These are phyloP conservation scores for Penstemon barbatus DNA, from an alignment of 257 asterid genomes.

Conservation along the genomic window DNA sequence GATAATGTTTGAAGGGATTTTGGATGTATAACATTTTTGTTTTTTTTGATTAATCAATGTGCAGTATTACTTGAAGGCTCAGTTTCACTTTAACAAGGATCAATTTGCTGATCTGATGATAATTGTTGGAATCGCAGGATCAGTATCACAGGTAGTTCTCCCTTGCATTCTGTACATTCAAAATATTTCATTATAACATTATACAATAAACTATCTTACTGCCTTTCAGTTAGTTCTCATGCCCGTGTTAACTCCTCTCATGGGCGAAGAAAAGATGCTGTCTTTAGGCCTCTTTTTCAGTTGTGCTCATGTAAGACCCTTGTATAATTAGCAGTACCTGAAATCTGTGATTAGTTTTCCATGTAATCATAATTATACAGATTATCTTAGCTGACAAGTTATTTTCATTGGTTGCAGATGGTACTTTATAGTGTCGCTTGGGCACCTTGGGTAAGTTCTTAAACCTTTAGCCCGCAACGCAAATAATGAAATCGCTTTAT, in stretches of 20 bases:
- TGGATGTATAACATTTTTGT: not conserved
- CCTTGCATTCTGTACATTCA: too few species aligned
- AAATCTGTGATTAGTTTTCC: too few species aligned
- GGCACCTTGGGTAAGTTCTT: constrained; percentile 76
- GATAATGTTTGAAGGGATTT: not conserved
- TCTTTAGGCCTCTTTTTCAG: constrained; percentile 74
- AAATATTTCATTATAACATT: not conserved
- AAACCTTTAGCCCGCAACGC: not conserved
- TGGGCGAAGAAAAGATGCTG: constrained; percentile 83
- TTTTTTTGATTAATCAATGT: not conserved
- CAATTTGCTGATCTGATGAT: constrained; percentile 91
- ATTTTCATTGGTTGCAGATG: constrained; percentile 54
- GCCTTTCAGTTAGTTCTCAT: constrained; percentile 65
- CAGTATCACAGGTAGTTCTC: constrained; percentile 66
- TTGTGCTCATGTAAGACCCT: constrained; percentile 51
- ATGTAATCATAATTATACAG: too few species aligned
- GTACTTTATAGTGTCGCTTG: constrained; percentile 82
- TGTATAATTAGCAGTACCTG: not conserved
- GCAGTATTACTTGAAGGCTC: constrained; percentile 90
- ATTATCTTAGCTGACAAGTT: not conserved
- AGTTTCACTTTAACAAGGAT: constrained; percentile 82
- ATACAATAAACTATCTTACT: not conserved
- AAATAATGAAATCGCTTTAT: too few species aligned
- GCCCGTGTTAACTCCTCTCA: constrained; percentile 73
- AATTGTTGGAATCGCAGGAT: constrained; percentile 77